Conservation (phyloP, 192 early-diverging fungal species). For the Gamsiella multidivaricata region DNA sequence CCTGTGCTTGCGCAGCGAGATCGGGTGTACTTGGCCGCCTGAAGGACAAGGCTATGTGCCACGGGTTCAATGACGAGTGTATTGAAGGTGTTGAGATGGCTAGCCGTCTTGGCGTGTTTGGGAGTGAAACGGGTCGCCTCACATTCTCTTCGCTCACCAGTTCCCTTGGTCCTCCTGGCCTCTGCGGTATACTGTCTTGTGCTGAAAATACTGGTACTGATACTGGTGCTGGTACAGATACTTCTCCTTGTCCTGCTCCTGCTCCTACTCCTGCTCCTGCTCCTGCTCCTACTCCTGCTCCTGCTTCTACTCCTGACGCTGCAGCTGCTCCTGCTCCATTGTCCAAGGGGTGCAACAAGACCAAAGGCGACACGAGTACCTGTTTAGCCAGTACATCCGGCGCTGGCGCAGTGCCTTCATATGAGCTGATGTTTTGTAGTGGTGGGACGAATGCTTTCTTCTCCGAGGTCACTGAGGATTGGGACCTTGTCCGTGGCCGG, state of each 20-base stretch:
- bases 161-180: conserved; percentile 20
- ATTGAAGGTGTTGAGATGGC: conserved; percentile 13
- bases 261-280: too few relatives aligned
- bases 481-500: conserved; percentile 18
- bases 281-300: too few relatives aligned
- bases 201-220: conserved; percentile 1
- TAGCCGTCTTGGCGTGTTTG: conserved; percentile 2
- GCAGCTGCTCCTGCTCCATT: conserved; percentile 13
- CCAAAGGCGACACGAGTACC: conserved; percentile 5
- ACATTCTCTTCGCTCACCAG: conserved; percentile 18
- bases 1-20: neutral
- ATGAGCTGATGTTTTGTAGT: neutral
- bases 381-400: neutral
- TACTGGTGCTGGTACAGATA: neutral
- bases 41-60: neutral
- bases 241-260: too few relatives aligned
- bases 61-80: neutral
- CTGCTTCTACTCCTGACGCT: conserved; percentile 6
- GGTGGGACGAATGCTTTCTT: conserved; percentile 1
- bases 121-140: neutral
- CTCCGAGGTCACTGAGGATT: conserved; percentile 15
- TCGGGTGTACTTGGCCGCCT: neutral
- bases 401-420: neutral
- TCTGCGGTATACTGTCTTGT: neutral
- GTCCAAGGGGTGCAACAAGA: conserved; percentile 18